phyloP scores from a whole-genome alignment of 495 filamentous ascomycete genomes.

The Xylaria palmicola region DNA sequence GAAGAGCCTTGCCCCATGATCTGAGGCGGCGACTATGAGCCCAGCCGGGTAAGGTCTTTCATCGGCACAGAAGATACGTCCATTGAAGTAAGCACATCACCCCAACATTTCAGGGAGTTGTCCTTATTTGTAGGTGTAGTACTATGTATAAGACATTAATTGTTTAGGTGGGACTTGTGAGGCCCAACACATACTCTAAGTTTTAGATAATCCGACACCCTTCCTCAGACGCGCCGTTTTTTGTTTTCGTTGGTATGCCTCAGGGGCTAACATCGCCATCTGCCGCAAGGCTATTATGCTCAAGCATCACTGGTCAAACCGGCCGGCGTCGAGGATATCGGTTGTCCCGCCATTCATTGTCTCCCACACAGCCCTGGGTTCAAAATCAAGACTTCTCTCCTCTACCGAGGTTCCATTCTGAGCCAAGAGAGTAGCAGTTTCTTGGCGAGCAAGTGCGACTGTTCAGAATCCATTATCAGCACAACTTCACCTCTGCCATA shows the following conservation, averaged over 20 bases:
- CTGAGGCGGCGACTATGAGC: no score
- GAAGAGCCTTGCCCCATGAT: no score
- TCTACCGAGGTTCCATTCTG: slow-evolving; percentile 18
- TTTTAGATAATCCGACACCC: neutral
- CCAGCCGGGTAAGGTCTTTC: no score
- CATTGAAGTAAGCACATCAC: no score
- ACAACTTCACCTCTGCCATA: neutral
- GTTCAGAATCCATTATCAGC: slow-evolving; percentile 10
- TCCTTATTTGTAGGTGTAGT: neutral
- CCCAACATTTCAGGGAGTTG: neutral
- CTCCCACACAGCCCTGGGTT: slow-evolving; percentile 26
- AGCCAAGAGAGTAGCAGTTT: slow-evolving; percentile 20
- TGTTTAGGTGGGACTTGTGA: neutral
- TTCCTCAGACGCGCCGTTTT: neutral
- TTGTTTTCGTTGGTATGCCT: neutral
- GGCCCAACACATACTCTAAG: neutral
- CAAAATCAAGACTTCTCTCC: slow-evolving; percentile 20
- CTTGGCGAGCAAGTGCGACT: slow-evolving; percentile 31
- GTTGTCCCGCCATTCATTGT: slow-evolving; percentile 25
- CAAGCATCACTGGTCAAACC: slow-evolving; percentile 22
- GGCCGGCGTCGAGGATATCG: slow-evolving; percentile 27
- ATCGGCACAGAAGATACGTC: no score
- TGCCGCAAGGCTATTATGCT: neutral
- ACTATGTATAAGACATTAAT: slow-evolving; percentile 2
- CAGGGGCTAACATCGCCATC: neutral